Percentiles rank a stretch among this genome's conserved stretches.
phyloP scores from a whole-genome alignment of 768 basidiomycete species.

The Pleurotus sapidus region DNA sequence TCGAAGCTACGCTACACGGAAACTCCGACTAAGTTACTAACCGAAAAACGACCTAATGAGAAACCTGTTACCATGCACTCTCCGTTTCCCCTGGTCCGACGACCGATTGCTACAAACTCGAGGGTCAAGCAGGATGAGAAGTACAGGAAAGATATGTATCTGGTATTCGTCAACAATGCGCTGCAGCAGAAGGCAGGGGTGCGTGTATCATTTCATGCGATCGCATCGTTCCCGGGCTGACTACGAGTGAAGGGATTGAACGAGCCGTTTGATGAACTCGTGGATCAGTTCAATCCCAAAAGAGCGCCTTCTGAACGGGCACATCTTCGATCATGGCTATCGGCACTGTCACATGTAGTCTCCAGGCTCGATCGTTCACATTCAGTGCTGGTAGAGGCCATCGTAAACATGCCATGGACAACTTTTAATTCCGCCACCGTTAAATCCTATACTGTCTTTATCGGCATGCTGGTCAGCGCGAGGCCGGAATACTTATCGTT shows the following conservation, averaged over 20 bases:
- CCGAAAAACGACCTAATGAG: slow-evolving; percentile 34
- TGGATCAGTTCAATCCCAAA: slow-evolving; percentile 76
- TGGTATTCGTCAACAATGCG: slow-evolving; percentile 80
- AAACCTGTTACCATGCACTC: slow-evolving; percentile 23
- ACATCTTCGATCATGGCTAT: slow-evolving; percentile 77
- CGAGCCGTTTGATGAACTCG: slow-evolving; percentile 84
- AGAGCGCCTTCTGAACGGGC: slow-evolving; percentile 24
- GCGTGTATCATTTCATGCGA: slow-evolving; percentile 22
- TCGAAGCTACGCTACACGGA: slow-evolving; percentile 46
- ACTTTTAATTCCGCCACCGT: slow-evolving; percentile 85
- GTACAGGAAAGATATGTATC: slow-evolving; percentile 78
- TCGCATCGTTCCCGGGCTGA: slow-evolving; percentile 12
- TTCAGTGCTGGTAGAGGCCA: slow-evolving; percentile 76
- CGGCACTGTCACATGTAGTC: slow-evolving; percentile 88
- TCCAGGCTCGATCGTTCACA: slow-evolving; percentile 85
- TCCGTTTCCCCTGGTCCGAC: slow-evolving; percentile 24
- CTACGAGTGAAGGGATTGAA: slow-evolving; percentile 59
- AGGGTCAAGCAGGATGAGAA: slow-evolving; percentile 75
- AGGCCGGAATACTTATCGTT: slow-evolving; percentile 87
- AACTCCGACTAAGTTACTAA: slow-evolving; percentile 33
- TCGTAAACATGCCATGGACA: slow-evolving; percentile 89
- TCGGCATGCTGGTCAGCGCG: slow-evolving; percentile 89
- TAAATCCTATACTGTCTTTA: slow-evolving; percentile 84
- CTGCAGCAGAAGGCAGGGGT: slow-evolving; percentile 72
- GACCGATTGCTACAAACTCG: slow-evolving; percentile 79